Percentiles rank a stretch among this genome's conserved stretches.
Conservation (phyloP, 108 stramenopile species). For the Nitzschia palea region DNA sequence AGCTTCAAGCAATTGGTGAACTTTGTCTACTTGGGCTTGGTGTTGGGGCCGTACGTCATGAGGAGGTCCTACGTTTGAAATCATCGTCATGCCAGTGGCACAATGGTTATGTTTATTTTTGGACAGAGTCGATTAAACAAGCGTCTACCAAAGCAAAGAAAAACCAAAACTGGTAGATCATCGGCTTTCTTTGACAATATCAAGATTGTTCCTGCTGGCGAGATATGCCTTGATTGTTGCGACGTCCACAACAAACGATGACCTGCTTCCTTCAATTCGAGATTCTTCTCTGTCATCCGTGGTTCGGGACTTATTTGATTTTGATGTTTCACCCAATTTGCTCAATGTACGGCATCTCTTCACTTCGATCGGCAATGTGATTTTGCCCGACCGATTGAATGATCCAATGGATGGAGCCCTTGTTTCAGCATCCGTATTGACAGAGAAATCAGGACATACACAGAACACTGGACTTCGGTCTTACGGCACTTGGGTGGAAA, state of each 20-base stretch:
- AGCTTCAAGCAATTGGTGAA: not conserved
- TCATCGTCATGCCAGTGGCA: not conserved
- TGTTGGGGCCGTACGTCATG: not conserved
- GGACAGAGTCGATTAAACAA: not conserved
- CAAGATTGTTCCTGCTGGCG: not conserved
- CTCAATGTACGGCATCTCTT: not conserved
- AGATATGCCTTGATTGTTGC: not conserved
- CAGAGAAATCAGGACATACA: not conserved
- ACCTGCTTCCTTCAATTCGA: not conserved
- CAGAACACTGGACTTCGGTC: not conserved
- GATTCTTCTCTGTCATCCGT: not conserved
- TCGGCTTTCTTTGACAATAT: not conserved
- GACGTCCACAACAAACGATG: not conserved
- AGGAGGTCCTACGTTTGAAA: not conserved
- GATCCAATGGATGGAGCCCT: not conserved
- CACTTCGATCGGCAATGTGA: not conserved
- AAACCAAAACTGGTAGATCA: not conserved
- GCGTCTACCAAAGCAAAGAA: not conserved
- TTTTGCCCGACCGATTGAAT: not conserved
- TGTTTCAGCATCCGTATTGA: not conserved
- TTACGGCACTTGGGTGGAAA: not conserved
- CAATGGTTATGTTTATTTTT: not conserved
- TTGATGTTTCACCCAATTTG: not conserved
- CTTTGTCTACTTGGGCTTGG: not conserved
- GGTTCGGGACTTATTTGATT: not conserved